phyloP scores from a whole-genome alignment of 1,284 basidiomycete species.

The Leccinum ponderosum region DNA sequence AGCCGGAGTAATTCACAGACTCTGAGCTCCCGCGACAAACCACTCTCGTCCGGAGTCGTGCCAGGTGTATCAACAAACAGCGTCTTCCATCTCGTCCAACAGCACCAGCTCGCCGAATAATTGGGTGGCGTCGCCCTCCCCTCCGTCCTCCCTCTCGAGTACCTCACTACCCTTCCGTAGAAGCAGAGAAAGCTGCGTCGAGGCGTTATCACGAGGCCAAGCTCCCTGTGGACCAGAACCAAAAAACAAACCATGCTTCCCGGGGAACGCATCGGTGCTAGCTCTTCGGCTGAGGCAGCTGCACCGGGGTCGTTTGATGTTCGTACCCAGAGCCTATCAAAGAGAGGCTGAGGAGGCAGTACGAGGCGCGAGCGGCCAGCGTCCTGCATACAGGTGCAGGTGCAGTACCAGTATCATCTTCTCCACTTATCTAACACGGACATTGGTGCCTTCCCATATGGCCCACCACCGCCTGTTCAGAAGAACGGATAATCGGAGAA shows the following conservation, averaged over 20 bases:
- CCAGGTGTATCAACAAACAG: slow-evolving; percentile 41
- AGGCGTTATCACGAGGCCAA: slow-evolving; percentile 69
- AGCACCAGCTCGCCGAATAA: not conserved
- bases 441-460: slow-evolving; percentile 17
- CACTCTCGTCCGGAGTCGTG: slow-evolving; percentile 1
- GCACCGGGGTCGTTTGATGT: slow-evolving; percentile 57
- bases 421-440: slow-evolving; percentile 25
- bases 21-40: slow-evolving; percentile 10
- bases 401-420: slow-evolving; percentile 14
- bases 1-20: slow-evolving; percentile 28
- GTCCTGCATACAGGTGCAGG: slow-evolving; percentile 39
- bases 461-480: slow-evolving; percentile 9
- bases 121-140: slow-evolving; percentile 19
- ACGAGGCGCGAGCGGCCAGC: slow-evolving; percentile 52
- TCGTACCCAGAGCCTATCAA: slow-evolving; percentile 43
- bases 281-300: slow-evolving; percentile 14
- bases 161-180: slow-evolving; percentile 48
- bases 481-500: slow-evolving; percentile 49
- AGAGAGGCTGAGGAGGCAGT: slow-evolving; percentile 40
- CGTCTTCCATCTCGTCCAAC: slow-evolving; percentile 38
- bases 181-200: slow-evolving; percentile 66
- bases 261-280: slow-evolving; percentile 18
- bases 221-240: slow-evolving; percentile 60
- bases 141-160: slow-evolving; percentile 24
- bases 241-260: slow-evolving; percentile 36